A percentile compares a stretch with the other conserved stretches of the same genome.
Conservation (phyloP, 495 filamentous ascomycete genomes). For the Talaromyces borbonicus region DNA sequence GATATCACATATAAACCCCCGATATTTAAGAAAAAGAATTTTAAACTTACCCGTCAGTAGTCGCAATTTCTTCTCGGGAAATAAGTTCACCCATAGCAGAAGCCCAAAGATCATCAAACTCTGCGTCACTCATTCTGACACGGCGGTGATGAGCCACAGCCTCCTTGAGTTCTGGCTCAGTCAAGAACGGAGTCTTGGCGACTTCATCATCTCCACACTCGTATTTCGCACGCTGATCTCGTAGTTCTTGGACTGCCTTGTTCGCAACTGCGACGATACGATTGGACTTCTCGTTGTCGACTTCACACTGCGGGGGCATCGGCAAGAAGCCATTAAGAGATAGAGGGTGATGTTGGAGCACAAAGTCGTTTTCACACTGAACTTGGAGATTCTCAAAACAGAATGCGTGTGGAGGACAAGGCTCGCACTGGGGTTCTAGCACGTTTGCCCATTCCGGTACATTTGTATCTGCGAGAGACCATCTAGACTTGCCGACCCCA, state of each 20-base stretch:
- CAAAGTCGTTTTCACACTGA: slow-evolving; percentile 76
- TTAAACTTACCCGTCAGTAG: slow-evolving; percentile 65
- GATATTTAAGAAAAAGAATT: slow-evolving; percentile 1
- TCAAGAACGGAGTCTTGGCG: slow-evolving; percentile 51
- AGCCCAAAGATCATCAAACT: slow-evolving; percentile 89
- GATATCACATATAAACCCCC: slow-evolving; percentile 15
- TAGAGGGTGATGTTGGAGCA: slow-evolving; percentile 76
- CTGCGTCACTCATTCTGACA: slow-evolving; percentile 68
- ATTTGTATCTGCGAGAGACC: slow-evolving; percentile 39
- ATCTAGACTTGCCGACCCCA: slow-evolving; percentile 63
- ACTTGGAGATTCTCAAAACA: slow-evolving; percentile 71
- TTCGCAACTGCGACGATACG: slow-evolving; percentile 80
- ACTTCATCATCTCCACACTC: slow-evolving; percentile 70
- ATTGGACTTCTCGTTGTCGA: slow-evolving; percentile 85
- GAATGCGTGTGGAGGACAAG: slow-evolving; percentile 83
- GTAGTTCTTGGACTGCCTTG: slow-evolving; percentile 75
- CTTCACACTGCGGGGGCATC: slow-evolving; percentile 85
- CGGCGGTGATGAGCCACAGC: slow-evolving; percentile 60
- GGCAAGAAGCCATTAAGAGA: slow-evolving; percentile 73
- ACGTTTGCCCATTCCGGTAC: slow-evolving; percentile 58
- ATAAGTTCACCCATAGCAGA: slow-evolving; percentile 80
- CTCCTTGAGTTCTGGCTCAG: slow-evolving; percentile 67
- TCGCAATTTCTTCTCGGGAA: slow-evolving; percentile 69
- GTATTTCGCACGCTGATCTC: slow-evolving; percentile 75
- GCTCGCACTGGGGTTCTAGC: slow-evolving; percentile 76